A percentile compares a stretch with the other conserved stretches of the same genome.
phyloP scores from a whole-genome alignment of 768 basidiomycete species.

The Boletellus emodensis region DNA sequence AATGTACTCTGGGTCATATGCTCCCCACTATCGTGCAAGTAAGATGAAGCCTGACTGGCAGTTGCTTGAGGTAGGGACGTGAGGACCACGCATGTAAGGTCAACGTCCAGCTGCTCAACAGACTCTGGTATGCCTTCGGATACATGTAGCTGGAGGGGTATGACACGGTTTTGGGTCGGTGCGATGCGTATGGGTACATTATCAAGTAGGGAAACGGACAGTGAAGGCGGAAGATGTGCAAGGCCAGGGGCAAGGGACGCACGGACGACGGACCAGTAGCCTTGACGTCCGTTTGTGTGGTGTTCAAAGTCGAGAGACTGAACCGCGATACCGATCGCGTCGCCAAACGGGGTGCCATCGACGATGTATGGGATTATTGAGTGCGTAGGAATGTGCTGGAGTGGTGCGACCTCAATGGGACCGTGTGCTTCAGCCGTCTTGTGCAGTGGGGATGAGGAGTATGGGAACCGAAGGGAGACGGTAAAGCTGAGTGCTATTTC shows the following conservation, averaged over 20 bases:
- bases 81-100: conserved; percentile 30
- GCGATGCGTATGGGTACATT: conserved; percentile 39
- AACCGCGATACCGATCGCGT: conserved; percentile 62
- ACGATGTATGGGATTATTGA: conserved; percentile 67
- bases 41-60: background rate
- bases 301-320: conserved; percentile 36
- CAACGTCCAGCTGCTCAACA: conserved; percentile 37
- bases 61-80: background rate
- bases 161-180: conserved; percentile 57
- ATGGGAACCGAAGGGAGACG: conserved; percentile 38
- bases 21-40: background rate
- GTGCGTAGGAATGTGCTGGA: conserved; percentile 46
- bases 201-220: conserved; percentile 18
- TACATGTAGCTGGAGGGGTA: conserved; percentile 52
- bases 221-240: conserved; percentile 8
- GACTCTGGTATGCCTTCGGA: conserved; percentile 31
- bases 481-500: conserved; percentile 50
- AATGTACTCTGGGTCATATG: background rate
- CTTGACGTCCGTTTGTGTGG: conserved; percentile 16
- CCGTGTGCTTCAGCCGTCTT: background rate
- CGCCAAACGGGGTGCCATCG: conserved; percentile 71
- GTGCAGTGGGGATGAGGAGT: background rate
- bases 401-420: conserved; percentile 5
- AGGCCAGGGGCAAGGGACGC: conserved; percentile 9
- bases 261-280: conserved; percentile 52